phyloP scores from a whole-genome alignment of 176 grass and related monocot genomes.

The Eleusine coracana region DNA sequence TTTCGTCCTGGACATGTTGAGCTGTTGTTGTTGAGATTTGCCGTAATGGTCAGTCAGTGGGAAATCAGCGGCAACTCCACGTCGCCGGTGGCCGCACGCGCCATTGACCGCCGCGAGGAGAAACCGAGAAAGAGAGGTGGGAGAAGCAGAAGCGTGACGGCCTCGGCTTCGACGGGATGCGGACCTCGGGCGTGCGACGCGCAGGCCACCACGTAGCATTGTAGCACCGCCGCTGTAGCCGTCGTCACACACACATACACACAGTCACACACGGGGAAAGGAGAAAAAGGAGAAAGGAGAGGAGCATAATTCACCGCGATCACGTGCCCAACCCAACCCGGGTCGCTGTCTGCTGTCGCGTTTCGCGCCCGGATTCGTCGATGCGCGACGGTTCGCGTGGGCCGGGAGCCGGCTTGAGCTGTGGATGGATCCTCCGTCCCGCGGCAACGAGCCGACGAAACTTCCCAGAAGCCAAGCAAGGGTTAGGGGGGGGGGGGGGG shows the following conservation, averaged over 20 bases:
- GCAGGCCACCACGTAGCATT: slow-evolving; percentile 44
- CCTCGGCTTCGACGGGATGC: slow-evolving; percentile 13
- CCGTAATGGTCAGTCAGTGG: not conserved
- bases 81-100: slow-evolving; percentile 9
- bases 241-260: not conserved
- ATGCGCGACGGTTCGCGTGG: not conserved
- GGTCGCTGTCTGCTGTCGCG: slow-evolving; percentile 5
- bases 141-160: slow-evolving; percentile 20
- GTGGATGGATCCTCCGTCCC: not conserved
- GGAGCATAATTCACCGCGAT: not conserved
- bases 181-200: not conserved
- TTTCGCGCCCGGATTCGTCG: not conserved
- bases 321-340: not conserved
- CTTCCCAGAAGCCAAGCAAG: slow-evolving; percentile 28
- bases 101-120: slow-evolving; percentile 20
- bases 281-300: too few relatives aligned
- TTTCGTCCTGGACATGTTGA: not conserved
- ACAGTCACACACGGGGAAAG: too few relatives aligned
- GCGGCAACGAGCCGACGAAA: slow-evolving; percentile 14
- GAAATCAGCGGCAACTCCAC: not conserved
- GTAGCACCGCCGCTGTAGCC: slow-evolving; percentile 13
- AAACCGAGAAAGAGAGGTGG: rapidly evolving
- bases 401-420: not conserved
- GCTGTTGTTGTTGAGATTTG: slow-evolving; percentile 8
- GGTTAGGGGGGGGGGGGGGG: too few relatives aligned